phyloP scores from a whole-genome alignment of 1,139 yeast genomes.

The Lodderomyces elongisporus region DNA sequence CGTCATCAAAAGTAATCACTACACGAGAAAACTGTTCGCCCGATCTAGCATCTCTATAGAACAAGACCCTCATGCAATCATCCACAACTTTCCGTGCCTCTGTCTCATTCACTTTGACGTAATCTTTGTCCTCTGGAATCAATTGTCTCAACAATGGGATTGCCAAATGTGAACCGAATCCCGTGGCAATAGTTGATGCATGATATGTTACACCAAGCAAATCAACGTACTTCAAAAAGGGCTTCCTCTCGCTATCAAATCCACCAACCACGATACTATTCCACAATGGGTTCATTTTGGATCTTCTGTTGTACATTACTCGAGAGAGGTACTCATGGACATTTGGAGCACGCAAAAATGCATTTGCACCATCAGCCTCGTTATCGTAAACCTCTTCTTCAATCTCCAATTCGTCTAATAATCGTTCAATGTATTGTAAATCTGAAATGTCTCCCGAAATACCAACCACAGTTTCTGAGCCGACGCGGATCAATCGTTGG shows the following conservation, averaged over 20 bases:
- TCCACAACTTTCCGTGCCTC: constrained; percentile 71
- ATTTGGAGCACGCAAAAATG: constrained; percentile 73
- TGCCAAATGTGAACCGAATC: constrained; percentile 94
- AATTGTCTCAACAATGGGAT: constrained; percentile 83
- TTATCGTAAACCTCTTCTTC: constrained; percentile 28
- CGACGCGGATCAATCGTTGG: constrained; percentile 81
- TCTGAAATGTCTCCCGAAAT: constrained; percentile 94
- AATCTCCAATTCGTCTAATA: constrained; percentile 59
- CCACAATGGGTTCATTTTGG: constrained; percentile 96
- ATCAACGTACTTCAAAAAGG: constrained; percentile 82
- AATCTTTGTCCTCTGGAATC: constrained; percentile 76
- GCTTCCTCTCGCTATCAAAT: constrained; percentile 58
- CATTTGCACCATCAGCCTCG: constrained; percentile 70
- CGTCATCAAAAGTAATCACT: constrained; percentile 56
- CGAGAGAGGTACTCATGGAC: constrained; percentile 84
- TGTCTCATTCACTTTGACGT: constrained; percentile 59
- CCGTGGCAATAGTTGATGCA: constrained; percentile 89
- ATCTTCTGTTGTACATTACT: constrained; percentile 81
- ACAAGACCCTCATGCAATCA: constrained; percentile 90
- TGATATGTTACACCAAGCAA: constrained; percentile 87
- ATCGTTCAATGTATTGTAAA: constrained; percentile 73
- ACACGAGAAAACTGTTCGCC: constrained; percentile 81
- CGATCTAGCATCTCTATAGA: constrained; percentile 95
- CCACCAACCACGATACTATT: constrained; percentile 92
- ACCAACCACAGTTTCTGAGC: constrained; percentile 84